phyloP scores from a whole-genome alignment of 2,329 filamentous ascomycete genomes.

The Beauveria pseudobassiana region DNA sequence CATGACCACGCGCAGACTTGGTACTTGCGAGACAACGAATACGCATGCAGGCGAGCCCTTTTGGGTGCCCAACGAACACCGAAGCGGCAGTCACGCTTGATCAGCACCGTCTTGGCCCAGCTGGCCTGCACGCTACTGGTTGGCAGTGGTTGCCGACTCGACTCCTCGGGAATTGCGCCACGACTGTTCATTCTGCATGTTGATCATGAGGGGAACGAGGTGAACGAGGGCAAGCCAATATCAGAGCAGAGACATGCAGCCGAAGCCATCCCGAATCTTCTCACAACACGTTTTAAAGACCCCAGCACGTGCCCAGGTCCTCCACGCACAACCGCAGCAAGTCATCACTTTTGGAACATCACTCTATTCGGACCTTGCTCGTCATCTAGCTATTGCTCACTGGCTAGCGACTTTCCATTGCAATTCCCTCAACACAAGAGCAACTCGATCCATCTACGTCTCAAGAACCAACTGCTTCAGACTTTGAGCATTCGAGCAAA shows the following conservation, averaged over 20 bases:
- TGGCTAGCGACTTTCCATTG: not conserved
- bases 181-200: not conserved
- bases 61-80: conserved; percentile 5
- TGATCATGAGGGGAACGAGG: too few relatives aligned
- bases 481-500: not conserved
- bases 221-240: too few relatives aligned
- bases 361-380: not conserved
- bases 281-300: not conserved
- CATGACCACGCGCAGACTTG: conserved; percentile 1
- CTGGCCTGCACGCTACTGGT: not conserved
- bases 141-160: not conserved
- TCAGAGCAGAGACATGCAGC: not conserved
- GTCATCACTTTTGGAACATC: not conserved
- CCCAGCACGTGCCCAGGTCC: not conserved
- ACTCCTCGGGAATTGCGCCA: not conserved
- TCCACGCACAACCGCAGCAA: not conserved
- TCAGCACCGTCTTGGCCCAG: too few relatives aligned
- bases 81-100: not conserved
- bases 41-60: not conserved
- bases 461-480: not conserved
- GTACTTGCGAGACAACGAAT: not conserved
- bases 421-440: too few relatives aligned
- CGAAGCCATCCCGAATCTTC: not conserved
- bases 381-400: not conserved
- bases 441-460: too few relatives aligned